phyloP scores from a whole-genome alignment of 495 filamentous ascomycete genomes.

The Massariosphaeria phaeospora region DNA sequence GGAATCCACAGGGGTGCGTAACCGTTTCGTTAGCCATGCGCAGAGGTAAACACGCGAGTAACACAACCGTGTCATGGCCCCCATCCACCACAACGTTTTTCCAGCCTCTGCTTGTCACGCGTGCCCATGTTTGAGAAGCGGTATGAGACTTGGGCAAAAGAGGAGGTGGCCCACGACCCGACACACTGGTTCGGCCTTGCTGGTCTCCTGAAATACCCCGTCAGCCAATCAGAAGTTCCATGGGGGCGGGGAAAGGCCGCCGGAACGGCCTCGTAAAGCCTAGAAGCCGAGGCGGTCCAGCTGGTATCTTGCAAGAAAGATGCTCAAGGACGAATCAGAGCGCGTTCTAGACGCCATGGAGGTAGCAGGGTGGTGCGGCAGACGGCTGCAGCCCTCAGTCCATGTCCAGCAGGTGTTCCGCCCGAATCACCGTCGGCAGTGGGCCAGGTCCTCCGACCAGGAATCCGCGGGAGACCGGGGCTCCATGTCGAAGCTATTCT shows the following conservation, averaged over 20 bases:
- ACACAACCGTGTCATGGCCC: slow-evolving; percentile 8
- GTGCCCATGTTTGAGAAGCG: slow-evolving; percentile 18
- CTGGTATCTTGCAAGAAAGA: background rate
- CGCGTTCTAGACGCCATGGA: slow-evolving; percentile 13
- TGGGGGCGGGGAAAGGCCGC: slow-evolving; percentile 2
- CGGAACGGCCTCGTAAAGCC: slow-evolving; percentile 2
- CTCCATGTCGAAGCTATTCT: slow-evolving; percentile 23
- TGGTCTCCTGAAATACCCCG: slow-evolving; percentile 15
- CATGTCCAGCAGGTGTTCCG: slow-evolving; percentile 17
- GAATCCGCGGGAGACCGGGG: slow-evolving; percentile 32
- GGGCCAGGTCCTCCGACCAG: slow-evolving; percentile 16
- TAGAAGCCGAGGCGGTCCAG: slow-evolving; percentile 7
- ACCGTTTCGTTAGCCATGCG: too few species aligned
- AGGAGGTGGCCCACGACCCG: slow-evolving; percentile 16
- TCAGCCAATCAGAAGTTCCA: slow-evolving; percentile 7
- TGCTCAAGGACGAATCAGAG: background rate
- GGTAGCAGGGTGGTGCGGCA: slow-evolving; percentile 1
- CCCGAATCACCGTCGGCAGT: slow-evolving; percentile 14
- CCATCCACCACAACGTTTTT: slow-evolving; percentile 8
- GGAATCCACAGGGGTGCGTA: too few species aligned
- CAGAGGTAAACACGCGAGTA: slow-evolving; percentile 24
- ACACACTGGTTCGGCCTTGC: slow-evolving; percentile 20
- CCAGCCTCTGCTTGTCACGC: slow-evolving; percentile 15
- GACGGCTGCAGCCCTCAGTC: slow-evolving; percentile 24
- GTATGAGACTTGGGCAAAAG: background rate